A percentile compares a stretch with the other conserved stretches of the same genome.
phyloP scores from a whole-genome alignment of 495 filamentous ascomycete species.

The Hypoxylon cercidicola region DNA sequence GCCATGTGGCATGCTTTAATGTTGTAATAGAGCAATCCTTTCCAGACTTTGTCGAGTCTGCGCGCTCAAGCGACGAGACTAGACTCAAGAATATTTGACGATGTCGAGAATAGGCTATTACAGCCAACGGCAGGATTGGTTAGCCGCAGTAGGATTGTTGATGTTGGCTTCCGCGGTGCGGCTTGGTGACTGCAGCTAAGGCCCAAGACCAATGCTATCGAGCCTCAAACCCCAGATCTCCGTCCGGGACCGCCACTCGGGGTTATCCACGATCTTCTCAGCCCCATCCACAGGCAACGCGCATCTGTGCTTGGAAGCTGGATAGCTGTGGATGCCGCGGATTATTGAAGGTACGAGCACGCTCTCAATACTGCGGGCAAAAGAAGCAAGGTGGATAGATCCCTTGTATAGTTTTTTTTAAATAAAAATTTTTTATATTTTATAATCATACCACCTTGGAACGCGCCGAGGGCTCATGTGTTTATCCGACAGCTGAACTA shows the following conservation, averaged over 20 bases:
- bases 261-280: conserved; percentile 28
- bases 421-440: no score
- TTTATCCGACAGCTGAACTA: no score
- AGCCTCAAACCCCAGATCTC: conserved; percentile 30
- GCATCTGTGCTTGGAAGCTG: neutral
- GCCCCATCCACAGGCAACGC: conserved; percentile 18
- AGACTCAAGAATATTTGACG: neutral
- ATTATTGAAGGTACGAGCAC: neutral
- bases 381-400: neutral
- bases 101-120: conserved; percentile 36
- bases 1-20: conserved; percentile 19
- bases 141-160: conserved; percentile 13
- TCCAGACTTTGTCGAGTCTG: conserved; percentile 3
- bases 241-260: conserved; percentile 14
- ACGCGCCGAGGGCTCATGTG: no score
- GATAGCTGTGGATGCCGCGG: neutral
- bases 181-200: conserved; percentile 11
- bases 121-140: conserved; percentile 17
- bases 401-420: no score
- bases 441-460: no score
- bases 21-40: conserved; percentile 18
- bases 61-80: conserved; percentile 15
- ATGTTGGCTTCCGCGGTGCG: conserved; percentile 8
- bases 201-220: conserved; percentile 11
- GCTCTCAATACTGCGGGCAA: neutral